phyloP scores from a whole-genome alignment of 768 basidiomycete genomes.

The Kwoniella dejecticola region DNA sequence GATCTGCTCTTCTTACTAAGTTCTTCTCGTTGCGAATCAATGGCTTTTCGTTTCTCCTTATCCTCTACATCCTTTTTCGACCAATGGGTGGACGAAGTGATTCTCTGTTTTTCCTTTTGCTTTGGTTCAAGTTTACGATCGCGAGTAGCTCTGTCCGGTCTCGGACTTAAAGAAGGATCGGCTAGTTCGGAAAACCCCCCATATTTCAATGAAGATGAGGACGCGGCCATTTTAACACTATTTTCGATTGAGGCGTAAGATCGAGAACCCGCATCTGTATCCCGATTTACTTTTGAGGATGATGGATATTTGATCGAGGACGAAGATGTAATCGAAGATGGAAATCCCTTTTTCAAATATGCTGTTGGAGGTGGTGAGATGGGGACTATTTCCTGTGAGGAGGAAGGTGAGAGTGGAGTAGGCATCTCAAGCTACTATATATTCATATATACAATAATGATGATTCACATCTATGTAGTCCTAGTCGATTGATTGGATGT shows the following conservation, averaged over 20 bases:
- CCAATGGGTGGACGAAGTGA: neutral
- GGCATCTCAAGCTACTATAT: constrained; percentile 20
- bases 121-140: too few species aligned
- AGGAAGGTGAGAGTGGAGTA: constrained; percentile 38
- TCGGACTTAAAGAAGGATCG: neutral
- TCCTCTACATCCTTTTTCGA: constrained; percentile 10
- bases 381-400: constrained; percentile 49
- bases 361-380: constrained; percentile 39
- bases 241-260: too few species aligned
- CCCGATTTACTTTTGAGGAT: too few species aligned
- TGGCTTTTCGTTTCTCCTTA: constrained; percentile 30
- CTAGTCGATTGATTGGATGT: too few species aligned
- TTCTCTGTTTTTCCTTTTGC: constrained; percentile 1
- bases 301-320: too few species aligned
- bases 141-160: neutral
- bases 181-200: neutral
- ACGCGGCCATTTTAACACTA: too few species aligned
- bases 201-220: too few species aligned
- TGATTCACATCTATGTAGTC: too few species aligned
- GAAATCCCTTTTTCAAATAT: neutral
- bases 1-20: constrained; percentile 17
- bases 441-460: neutral
- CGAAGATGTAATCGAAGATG: neutral
- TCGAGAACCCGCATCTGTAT: too few species aligned
- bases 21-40: constrained; percentile 20